Conservation (phyloP, 352 stramenopile species). For the Phytophthora podocarpi region DNA sequence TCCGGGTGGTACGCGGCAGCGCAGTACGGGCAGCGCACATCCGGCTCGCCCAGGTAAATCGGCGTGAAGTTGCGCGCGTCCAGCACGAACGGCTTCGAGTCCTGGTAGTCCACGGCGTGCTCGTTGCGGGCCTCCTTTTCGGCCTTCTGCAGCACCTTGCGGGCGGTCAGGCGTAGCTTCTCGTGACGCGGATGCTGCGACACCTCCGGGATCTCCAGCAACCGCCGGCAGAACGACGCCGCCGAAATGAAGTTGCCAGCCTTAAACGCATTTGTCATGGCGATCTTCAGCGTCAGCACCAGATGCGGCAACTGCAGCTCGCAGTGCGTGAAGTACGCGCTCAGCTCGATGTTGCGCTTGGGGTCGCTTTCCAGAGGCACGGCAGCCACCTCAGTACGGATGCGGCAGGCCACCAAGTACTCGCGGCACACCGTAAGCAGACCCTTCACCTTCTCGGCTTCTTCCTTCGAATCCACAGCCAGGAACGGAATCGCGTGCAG, state of each 20-base stretch:
- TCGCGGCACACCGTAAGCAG: conserved; percentile 96
- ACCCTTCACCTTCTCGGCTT: conserved; percentile 95
- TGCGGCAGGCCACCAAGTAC: conserved; percentile 97
- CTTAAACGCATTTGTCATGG: conserved; percentile 99
- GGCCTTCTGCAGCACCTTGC: conserved; percentile 98
- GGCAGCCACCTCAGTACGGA: conserved; percentile 90
- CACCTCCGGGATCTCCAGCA: conserved; percentile 98
- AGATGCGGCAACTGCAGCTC: conserved; percentile 98
- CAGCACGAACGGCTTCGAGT: conserved; percentile 96
- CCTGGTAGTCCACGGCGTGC: conserved; percentile 97
- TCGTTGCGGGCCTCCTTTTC: conserved; percentile 99
- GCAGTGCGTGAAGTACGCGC: conserved; percentile 99
- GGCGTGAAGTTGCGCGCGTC: conserved; percentile 95
- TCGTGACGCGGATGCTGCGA: conserved; percentile 89
- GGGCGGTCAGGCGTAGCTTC: conserved; percentile 94
- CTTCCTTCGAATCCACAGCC: conserved; percentile 91
- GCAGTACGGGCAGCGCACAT: conserved; percentile 96
- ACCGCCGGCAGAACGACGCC: conserved; percentile 97
- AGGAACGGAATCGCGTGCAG: conserved; percentile 96
- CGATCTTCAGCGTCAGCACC: conserved; percentile 98
- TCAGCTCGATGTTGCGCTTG: conserved; percentile 96
- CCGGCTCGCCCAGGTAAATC: conserved; percentile 93
- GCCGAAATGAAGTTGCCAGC: conserved; percentile 99
- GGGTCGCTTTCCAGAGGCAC: conserved; percentile 72
- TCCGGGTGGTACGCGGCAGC: conserved; percentile 88